Evolutionary conservation across 2,329 filamentous ascomycete species (phyloP), one percentile per base, ranked within the genome.

Genomic region (Colletotrichum noveboracense): DNA sequence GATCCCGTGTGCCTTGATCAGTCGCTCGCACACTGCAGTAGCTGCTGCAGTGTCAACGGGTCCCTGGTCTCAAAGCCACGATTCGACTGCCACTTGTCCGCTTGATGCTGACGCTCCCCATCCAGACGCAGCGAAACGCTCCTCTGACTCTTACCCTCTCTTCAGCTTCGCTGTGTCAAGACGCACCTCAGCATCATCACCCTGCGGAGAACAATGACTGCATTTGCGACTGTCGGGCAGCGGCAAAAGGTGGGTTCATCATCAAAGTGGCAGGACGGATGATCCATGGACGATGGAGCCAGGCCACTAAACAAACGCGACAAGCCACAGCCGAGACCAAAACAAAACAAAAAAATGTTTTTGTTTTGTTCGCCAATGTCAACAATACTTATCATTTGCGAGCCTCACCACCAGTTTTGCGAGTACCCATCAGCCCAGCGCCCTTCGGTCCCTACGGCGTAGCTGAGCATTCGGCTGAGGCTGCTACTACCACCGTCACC

Each of bases 231-330:
- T 71, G 30, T 75, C 26, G 64, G 55, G 69, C 73, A 43, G 69
- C 56, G 62, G 62, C 56, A 64, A 64, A 69, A 73, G 64, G 73
- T 73, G 70, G 73, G 64, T 60, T 64, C 36, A 24, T n/a, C 73
- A 55, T 71, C 69, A 71, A 72, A 72, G 62, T 67, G 62, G 70
- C n/a, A 69, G 48, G 70, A 55, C 70, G 70, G 74, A 60, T 76
- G 70, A 73, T 65, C 73, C 64, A 68, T 73, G 74, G 48, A 61
- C 28, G 58, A 73, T 68, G 65, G 70, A 65, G 56, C 65, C 65
- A 69, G 74, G 48, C 74, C 74, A 55, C 70, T 76, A 68, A 75
- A 68, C 73, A 75, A 73, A 75, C 73, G 73, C 73, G 73, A 75
- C 70, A 76, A 76, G 74, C 74, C 74, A 76, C 65, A 58, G 58